Conservation (phyloP, 2,329 filamentous ascomycete species). For the Neonectria magnoliae region DNA sequence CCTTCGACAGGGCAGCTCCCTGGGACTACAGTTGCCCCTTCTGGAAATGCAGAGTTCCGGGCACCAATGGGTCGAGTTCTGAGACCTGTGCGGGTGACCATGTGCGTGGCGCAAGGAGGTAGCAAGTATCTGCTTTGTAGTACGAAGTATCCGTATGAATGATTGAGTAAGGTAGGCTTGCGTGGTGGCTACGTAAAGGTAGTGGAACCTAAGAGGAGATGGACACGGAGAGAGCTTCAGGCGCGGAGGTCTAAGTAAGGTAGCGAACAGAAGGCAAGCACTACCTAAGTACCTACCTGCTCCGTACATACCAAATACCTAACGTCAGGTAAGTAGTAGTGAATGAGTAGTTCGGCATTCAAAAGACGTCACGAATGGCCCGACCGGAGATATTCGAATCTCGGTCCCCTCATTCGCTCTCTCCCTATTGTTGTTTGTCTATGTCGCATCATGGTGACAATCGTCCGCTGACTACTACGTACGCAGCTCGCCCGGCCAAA, state of each 20-base stretch:
- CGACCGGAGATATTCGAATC: neutral
- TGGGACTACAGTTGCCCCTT: constrained; percentile 1
- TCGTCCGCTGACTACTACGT: constrained; percentile 13
- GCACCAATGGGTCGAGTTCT: neutral
- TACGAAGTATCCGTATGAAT: neutral
- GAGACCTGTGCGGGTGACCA: neutral
- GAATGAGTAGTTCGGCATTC: neutral
- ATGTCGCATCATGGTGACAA: constrained; percentile 26
- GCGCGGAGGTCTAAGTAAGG: neutral
- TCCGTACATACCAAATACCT: neutral
- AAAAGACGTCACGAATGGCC: neutral
- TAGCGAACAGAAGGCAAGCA: neutral
- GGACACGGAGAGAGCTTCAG: neutral
- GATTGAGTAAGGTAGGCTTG: no score
- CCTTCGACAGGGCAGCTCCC: neutral
- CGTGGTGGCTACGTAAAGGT: no score
- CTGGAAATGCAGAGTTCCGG: constrained; percentile 1
- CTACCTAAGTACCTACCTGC: neutral
- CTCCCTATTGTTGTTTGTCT: constrained; percentile 16
- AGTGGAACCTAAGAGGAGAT: neutral
- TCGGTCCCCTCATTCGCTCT: neutral
- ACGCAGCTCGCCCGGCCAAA: constrained; percentile 17
- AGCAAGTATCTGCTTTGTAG: neutral
- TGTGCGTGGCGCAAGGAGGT: neutral
- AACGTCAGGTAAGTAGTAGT: no score